phyloP scores from a whole-genome alignment of 2,329 filamentous ascomycete genomes.

The Epichloe typhina region DNA sequence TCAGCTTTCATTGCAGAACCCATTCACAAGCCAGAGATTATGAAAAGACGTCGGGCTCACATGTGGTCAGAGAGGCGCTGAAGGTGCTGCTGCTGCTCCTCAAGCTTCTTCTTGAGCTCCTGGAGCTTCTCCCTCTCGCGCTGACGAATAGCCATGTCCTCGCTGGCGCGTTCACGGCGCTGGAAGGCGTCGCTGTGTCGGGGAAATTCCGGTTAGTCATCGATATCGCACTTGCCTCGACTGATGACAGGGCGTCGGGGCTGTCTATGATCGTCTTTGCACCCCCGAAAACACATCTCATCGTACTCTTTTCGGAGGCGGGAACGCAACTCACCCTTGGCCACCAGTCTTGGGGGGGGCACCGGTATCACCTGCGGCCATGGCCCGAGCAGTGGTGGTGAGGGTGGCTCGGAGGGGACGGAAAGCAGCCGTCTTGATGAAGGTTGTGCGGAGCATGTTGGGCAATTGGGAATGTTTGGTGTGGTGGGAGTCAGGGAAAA shows the following conservation, averaged over 20 bases:
- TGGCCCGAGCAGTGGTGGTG: conserved; percentile 47
- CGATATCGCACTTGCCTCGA: not conserved
- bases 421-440: conserved; percentile 40
- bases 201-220: conserved; percentile 2
- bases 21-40: not conserved
- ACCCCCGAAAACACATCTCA: not conserved
- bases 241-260: not conserved
- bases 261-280: not conserved
- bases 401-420: conserved; percentile 46
- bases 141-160: conserved; percentile 73
- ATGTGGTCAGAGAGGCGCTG: conserved; percentile 78
- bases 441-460: conserved; percentile 54
- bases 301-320: not conserved
- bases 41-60: conserved; percentile 33
- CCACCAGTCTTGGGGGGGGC: conserved; percentile 41
- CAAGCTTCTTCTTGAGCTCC: conserved; percentile 59
- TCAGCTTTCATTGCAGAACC: not conserved
- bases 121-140: conserved; percentile 85
- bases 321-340: conserved; percentile 31
- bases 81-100: conserved; percentile 69
- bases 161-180: conserved; percentile 76
- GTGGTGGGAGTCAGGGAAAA: conserved; percentile 5
- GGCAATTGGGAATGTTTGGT: conserved; percentile 6
- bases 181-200: conserved; percentile 71
- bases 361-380: conserved; percentile 60